Percentiles rank a stretch among this genome's conserved stretches.
phyloP scores from a whole-genome alignment of 306 rosid genomes.

The Echinosophora koreensis region DNA sequence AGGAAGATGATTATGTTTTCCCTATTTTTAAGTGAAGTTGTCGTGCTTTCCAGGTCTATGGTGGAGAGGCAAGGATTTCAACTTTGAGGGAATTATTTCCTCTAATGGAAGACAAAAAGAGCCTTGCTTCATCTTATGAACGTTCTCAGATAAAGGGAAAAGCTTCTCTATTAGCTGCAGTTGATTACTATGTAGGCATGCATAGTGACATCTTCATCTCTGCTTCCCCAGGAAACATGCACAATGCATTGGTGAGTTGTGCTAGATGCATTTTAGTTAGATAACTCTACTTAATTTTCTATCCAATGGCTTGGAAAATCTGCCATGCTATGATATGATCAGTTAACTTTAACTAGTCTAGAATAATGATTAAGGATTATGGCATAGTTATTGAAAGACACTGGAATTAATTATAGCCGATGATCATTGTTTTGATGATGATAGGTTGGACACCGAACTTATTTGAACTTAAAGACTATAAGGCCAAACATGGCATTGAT shows the following conservation, averaged over 20 bases:
- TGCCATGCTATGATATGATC: neutral
- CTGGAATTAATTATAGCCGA: conserved; percentile 13
- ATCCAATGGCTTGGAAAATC: conserved; percentile 3
- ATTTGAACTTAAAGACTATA: conserved; percentile 81
- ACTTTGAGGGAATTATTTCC: conserved; percentile 80
- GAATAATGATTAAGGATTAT: conserved; percentile 6
- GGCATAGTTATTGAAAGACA: neutral
- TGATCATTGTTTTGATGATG: conserved; percentile 43
- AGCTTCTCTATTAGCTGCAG: conserved; percentile 95
- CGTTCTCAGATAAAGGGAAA: conserved; percentile 83
- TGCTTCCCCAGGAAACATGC: conserved; percentile 99
- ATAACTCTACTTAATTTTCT: conserved; percentile 35
- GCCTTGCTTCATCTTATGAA: conserved; percentile 79
- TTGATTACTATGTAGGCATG: conserved; percentile 90
- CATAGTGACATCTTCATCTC: conserved; percentile 93
- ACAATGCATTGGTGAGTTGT: conserved; percentile 92
- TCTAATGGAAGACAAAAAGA: conserved; percentile 91
- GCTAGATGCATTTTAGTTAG: conserved; percentile 25
- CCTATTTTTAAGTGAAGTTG: conserved; percentile 21
- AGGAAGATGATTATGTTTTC: conserved; percentile 23
- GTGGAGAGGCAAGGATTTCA: conserved; percentile 93
- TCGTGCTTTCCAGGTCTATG: conserved; percentile 75
- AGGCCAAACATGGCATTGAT: conserved; percentile 92
- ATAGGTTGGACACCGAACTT: conserved; percentile 97
- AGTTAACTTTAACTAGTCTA: conserved; percentile 1